Evolutionary conservation across 2,329 filamentous ascomycete genomes (phyloP).

Genomic region (Trichoderma guizhouense): DNA sequence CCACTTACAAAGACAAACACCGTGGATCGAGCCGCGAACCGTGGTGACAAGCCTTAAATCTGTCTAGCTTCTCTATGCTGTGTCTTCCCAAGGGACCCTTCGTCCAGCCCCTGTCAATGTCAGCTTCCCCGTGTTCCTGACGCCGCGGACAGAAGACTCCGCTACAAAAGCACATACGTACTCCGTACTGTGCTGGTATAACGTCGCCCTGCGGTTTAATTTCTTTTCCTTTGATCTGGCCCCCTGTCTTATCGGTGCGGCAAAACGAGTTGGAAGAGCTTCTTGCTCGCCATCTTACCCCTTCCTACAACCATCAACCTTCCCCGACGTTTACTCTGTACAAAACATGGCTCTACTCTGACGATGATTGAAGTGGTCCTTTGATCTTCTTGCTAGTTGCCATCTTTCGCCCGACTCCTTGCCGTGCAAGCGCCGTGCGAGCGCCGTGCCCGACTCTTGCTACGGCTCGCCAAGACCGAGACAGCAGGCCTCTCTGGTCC

Average conservation of each 20-base stretch:
- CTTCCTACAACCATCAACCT: background rate
- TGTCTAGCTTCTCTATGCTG: background rate
- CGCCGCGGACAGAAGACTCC: background rate
- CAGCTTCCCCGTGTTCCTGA: conserved; percentile 13
- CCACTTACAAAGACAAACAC: background rate
- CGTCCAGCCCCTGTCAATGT: background rate
- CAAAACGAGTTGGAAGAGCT: background rate
- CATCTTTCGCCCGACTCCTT: background rate
- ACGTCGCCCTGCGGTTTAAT: conserved; percentile 2
- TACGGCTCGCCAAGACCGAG: background rate
- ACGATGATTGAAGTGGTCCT: background rate
- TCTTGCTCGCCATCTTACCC: background rate
- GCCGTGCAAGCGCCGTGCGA: background rate
- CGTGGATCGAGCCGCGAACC: background rate
- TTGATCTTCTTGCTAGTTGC: background rate
- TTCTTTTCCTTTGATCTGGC: background rate
- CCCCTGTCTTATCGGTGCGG: background rate
- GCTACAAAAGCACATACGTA: background rate
- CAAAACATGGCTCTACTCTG: background rate
- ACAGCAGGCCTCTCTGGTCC: background rate
- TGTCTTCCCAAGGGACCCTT: background rate
- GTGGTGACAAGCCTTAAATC: background rate
- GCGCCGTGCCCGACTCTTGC: background rate
- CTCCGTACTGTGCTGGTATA: background rate
- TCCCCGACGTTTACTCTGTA: background rate